Evolutionary conservation across 257 asterid genomes (phyloP).

Genomic region (Nicotiana sylvestris): DNA sequence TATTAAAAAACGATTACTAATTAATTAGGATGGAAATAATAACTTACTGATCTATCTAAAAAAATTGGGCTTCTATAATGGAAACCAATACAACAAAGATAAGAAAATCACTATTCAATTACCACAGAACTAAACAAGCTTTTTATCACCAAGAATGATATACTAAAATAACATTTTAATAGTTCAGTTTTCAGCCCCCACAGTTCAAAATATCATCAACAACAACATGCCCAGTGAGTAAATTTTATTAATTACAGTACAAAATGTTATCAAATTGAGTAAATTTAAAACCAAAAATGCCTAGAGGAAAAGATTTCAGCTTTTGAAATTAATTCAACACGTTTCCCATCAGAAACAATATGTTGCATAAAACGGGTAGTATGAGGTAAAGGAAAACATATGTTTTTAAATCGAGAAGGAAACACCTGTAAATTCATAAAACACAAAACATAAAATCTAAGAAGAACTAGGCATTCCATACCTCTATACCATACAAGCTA

Average conservation of each 20-base stretch:
- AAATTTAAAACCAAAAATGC: not conserved
- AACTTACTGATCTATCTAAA: not conserved
- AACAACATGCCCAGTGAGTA: too few relatives aligned
- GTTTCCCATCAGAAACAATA: not conserved
- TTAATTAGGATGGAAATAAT: not conserved
- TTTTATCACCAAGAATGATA: constrained; percentile 5
- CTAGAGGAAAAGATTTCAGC: not conserved
- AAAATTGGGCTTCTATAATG: not conserved
- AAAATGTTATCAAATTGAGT: not conserved
- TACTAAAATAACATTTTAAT: not conserved
- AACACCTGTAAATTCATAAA: not conserved
- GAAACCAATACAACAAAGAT: not conserved
- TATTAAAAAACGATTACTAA: not conserved
- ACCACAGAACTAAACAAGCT: not conserved
- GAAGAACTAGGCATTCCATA: not conserved
- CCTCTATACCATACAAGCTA: not conserved
- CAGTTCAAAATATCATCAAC: not conserved
- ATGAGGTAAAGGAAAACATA: not conserved
- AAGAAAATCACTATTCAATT: not conserved
- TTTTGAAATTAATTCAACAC: not conserved
- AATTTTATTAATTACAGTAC: not conserved
- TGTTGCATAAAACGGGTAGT: not conserved
- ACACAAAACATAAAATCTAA: not conserved
- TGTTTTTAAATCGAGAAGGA: not conserved
- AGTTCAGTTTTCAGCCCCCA: not conserved